phyloP scores from a whole-genome alignment of 2,329 filamentous ascomycete species.

The Aspergillus clavatus region DNA sequence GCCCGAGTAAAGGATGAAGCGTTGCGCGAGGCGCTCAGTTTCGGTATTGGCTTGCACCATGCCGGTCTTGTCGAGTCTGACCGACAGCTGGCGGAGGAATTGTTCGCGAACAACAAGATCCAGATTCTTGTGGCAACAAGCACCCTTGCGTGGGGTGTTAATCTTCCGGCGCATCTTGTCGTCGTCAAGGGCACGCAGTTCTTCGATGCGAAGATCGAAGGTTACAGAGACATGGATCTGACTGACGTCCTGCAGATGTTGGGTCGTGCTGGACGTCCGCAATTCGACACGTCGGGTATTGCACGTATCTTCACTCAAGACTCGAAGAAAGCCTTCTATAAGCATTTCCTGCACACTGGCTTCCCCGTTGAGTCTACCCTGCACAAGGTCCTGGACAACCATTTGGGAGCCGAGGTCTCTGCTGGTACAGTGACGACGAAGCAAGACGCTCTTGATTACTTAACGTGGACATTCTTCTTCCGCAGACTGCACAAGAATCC shows the following conservation, averaged over 20 bases:
- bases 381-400: constrained; percentile 94
- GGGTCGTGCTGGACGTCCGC: constrained; percentile 87
- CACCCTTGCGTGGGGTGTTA: constrained; percentile 96
- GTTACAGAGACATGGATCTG: constrained; percentile 97
- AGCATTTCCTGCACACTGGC: constrained; percentile 96
- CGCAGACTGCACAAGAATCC: constrained; percentile 95
- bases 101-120: constrained; percentile 97
- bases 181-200: constrained; percentile 98
- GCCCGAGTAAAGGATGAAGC: constrained; percentile 87
- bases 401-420: constrained; percentile 90
- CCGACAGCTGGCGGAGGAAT: constrained; percentile 82
- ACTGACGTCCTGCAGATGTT: constrained; percentile 98
- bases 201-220: constrained; percentile 96
- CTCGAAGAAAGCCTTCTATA: constrained; percentile 97
- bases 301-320: constrained; percentile 97
- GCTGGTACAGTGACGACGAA: constrained; percentile 89
- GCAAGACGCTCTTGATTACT: constrained; percentile 93
- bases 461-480: constrained; percentile 99
- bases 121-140: constrained; percentile 94
- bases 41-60: constrained; percentile 95
- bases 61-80: constrained; percentile 94
- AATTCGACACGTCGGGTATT: constrained; percentile 94
- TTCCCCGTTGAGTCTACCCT: constrained; percentile 96
- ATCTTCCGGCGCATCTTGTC: constrained; percentile 91
- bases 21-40: constrained; percentile 87